A percentile compares a stretch with the other conserved stretches of the same genome.
Evolutionary conservation across 148 eudicot genomes (phyloP).

Genomic region (Rhododendron mucronatum): DNA sequence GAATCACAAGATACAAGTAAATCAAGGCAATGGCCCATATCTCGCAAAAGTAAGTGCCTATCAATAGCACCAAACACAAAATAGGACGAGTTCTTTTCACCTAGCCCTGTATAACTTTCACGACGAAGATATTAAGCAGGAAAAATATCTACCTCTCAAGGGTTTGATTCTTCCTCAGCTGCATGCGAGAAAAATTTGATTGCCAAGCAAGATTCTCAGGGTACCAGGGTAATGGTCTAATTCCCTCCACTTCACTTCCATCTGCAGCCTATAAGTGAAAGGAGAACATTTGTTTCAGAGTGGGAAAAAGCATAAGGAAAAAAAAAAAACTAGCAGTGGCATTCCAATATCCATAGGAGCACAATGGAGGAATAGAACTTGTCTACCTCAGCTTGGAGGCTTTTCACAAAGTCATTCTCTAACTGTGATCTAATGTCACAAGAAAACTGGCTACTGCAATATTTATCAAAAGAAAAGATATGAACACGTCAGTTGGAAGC

Average conservation of each 20-base stretch:
- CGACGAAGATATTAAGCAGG: background rate
- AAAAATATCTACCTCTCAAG: slow-evolving; percentile 58
- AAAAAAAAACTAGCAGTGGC: background rate
- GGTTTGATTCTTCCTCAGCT: slow-evolving; percentile 84
- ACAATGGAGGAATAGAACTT: slow-evolving; percentile 10
- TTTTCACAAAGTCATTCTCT: slow-evolving; percentile 77
- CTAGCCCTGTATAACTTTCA: background rate
- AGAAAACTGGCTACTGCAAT: slow-evolving; percentile 83
- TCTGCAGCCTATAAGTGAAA: slow-evolving; percentile 43
- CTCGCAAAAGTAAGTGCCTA: background rate
- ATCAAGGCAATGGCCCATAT: background rate
- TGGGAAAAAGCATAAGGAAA: background rate
- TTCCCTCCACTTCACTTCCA: slow-evolving; percentile 68
- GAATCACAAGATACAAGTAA: background rate
- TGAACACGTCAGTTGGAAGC: background rate
- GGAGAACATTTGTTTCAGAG: background rate
- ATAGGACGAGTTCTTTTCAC: background rate
- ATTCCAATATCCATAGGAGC: background rate
- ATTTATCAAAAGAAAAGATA: slow-evolving; percentile 1
- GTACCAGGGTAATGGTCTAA: slow-evolving; percentile 89
- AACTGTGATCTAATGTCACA: slow-evolving; percentile 63
- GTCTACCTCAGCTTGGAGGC: slow-evolving; percentile 78
- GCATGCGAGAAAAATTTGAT: slow-evolving; percentile 82
- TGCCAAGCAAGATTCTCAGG: slow-evolving; percentile 98
- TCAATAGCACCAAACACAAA: background rate